Base-by-base conservation (phyloP, 2,329 filamentous ascomycete genomes). In the Teratosphaeriaceae sp. region DNA sequence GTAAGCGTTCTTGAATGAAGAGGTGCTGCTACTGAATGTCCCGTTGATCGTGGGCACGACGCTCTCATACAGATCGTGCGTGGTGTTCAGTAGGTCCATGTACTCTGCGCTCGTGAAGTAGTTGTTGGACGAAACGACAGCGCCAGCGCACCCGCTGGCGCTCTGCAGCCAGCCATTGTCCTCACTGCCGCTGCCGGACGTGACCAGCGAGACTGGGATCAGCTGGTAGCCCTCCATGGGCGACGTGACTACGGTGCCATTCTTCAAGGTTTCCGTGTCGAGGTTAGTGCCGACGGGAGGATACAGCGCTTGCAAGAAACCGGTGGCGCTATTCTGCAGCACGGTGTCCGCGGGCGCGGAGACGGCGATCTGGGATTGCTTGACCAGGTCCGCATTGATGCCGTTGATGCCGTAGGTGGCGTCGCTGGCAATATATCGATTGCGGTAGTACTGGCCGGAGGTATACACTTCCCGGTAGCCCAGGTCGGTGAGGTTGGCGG, bases 261-360 rank as follows among this genome's bases (percentile, higher is more conserved):
- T 88, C 55, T 78, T 78, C 30, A 95, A 75, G 2, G 70, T 79
- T 65, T 85, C 74, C 24, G 72, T 66, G 8, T 73, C 71, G 1
- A 68, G 60, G 5, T 65, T 60, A 12, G 61, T 53, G 44, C 79
- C 79, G 1, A 82, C 78, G 1, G 89, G 87, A 7, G 89, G 89
- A 61, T 95, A 96, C 16, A 96, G 73, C 22, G 81, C 88, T 67
- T 95, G 89, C 22, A 90, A 68, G 69, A 94, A 95, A 23, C 79
- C 84, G 35, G 77, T 72, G 45, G 86, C 87, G 2, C 87, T 90
- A 66, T 78, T 85, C 62, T 89, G 83, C 22, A 96, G 75, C 15
- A 95, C 86, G 2, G 49, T 54, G 64, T 94, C 85, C 18, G 45
- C 50, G 0, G 89, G 87, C 0, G 88, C 76, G 12, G 79, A 81